A percentile compares a stretch with the other conserved stretches of the same genome.
phyloP scores from a whole-genome alignment of 2,329 filamentous ascomycete genomes.

The Xylaria sp. region DNA sequence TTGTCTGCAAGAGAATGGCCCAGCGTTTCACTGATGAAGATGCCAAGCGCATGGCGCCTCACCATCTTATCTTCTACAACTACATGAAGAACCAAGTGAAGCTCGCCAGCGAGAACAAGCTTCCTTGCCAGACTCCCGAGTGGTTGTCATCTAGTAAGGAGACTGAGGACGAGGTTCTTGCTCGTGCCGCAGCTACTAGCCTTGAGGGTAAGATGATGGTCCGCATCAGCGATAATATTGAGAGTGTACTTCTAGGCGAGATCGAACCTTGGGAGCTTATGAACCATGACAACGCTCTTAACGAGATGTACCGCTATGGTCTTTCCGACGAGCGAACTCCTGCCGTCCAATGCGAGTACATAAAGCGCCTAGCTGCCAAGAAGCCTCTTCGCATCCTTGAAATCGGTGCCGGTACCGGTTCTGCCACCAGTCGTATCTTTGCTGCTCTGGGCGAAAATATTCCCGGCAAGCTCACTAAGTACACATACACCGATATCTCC shows the following conservation, averaged over 20 bases:
- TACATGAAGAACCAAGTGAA: slow-evolving; percentile 48
- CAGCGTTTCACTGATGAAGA: slow-evolving; percentile 44
- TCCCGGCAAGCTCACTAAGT: slow-evolving; percentile 51
- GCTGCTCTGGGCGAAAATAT: slow-evolving; percentile 46
- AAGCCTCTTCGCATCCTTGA: slow-evolving; percentile 53
- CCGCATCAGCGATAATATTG: slow-evolving; percentile 47
- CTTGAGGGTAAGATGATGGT: slow-evolving; percentile 49
- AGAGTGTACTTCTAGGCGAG: slow-evolving; percentile 45
- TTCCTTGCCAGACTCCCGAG: slow-evolving; percentile 45
- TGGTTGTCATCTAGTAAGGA: slow-evolving; percentile 42
- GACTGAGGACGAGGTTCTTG: slow-evolving; percentile 44
- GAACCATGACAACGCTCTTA: slow-evolving; percentile 48
- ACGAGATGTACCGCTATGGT: slow-evolving; percentile 48
- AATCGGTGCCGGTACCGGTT: slow-evolving; percentile 58
- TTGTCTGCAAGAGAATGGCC: slow-evolving; percentile 46
- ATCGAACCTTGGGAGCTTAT: slow-evolving; percentile 49
- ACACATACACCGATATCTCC: slow-evolving; percentile 60
- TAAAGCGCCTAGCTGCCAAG: slow-evolving; percentile 47
- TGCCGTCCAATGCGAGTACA: slow-evolving; percentile 47
- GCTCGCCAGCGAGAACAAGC: slow-evolving; percentile 41
- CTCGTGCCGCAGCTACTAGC: slow-evolving; percentile 42
- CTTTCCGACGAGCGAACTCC: slow-evolving; percentile 48
- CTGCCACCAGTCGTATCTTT: slow-evolving; percentile 55
- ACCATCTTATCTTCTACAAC: slow-evolving; percentile 46
- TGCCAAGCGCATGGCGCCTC: slow-evolving; percentile 43